These are phyloP conservation scores for Cercospora nicotianae DNA, from an alignment of 2,329 filamentous ascomycete species.

Conservation along the genomic window DNA sequence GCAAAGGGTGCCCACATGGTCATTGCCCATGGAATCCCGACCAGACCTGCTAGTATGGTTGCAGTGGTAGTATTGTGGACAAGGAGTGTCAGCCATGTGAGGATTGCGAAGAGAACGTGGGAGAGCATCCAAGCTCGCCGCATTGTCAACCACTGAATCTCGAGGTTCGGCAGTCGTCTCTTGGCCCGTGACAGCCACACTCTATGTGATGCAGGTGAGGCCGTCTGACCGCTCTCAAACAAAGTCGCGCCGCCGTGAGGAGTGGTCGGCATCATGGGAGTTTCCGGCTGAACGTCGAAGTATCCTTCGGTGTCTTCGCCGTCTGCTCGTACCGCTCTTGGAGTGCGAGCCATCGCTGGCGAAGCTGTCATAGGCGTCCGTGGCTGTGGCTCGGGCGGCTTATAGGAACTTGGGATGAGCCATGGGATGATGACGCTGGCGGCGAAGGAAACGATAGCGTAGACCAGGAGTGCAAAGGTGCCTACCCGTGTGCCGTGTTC, in stretches of 20 bases:
- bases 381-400: slow-evolving; percentile 43
- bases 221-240: not conserved
- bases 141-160: slow-evolving; percentile 81
- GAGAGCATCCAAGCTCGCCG: slow-evolving; percentile 84
- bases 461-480: slow-evolving; percentile 84
- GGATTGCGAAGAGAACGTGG: slow-evolving; percentile 76
- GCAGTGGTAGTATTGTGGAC: slow-evolving; percentile 70
- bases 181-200: slow-evolving; percentile 6
- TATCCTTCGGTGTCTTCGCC: slow-evolving; percentile 3
- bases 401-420: slow-evolving; percentile 78
- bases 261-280: not conserved
- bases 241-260: slow-evolving; percentile 14
- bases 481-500: slow-evolving; percentile 83
- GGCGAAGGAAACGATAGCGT: slow-evolving; percentile 78
- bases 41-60: slow-evolving; percentile 73
- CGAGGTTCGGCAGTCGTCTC: slow-evolving; percentile 45
- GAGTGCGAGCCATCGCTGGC: slow-evolving; percentile 37
- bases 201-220: not conserved
- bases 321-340: slow-evolving; percentile 5
- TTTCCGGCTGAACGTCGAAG: slow-evolving; percentile 12
- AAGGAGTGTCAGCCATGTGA: slow-evolving; percentile 82
- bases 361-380: slow-evolving; percentile 41
- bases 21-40: slow-evolving; percentile 84
- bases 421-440: slow-evolving; percentile 84
- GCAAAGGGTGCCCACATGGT: slow-evolving; percentile 95